Conservation (phyloP, 1,139 yeast species). For the Taphrina deformans region DNA sequence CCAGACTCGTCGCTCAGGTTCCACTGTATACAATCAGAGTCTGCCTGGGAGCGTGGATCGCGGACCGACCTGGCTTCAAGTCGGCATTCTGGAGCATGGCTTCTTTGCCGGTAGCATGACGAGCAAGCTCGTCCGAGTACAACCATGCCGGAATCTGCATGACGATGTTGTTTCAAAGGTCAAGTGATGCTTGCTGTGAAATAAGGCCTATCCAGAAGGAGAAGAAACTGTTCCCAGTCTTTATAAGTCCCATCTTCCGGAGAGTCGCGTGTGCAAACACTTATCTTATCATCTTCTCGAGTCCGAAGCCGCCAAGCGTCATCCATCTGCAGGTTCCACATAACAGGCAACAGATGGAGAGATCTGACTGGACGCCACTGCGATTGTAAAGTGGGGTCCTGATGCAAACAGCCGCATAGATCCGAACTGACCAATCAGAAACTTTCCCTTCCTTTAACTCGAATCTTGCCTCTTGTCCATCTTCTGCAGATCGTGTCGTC, state of each 20-base stretch:
- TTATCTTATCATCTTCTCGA: no score
- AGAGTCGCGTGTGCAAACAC: no score
- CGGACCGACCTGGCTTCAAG: conserved; percentile 10
- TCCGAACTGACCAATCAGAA: no score
- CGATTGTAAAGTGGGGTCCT: neutral
- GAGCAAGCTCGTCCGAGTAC: conserved; percentile 22
- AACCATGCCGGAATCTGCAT: conserved; percentile 21
- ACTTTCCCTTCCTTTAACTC: no score
- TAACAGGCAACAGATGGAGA: neutral
- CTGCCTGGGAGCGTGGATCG: neutral
- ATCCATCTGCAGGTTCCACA: neutral
- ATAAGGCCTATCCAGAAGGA: neutral
- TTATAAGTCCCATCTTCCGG: neutral
- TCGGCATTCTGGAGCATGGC: conserved; percentile 30
- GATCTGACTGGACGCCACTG: neutral
- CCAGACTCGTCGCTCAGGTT: conserved; percentile 36
- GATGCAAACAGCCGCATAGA: no score
- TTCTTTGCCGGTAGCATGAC: conserved; percentile 22
- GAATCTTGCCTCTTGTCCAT: no score
- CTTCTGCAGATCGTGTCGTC: no score
- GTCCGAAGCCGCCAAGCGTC: no score
- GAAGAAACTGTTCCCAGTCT: no score
- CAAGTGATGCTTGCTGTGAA: no score
- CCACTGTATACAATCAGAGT: conserved; percentile 1
- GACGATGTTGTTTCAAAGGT: no score